Evolutionary conservation across 495 filamentous ascomycete genomes (phyloP), one percentile per base, ranked within the genome.

Genomic region (Aspergillus ellipticus): DNA sequence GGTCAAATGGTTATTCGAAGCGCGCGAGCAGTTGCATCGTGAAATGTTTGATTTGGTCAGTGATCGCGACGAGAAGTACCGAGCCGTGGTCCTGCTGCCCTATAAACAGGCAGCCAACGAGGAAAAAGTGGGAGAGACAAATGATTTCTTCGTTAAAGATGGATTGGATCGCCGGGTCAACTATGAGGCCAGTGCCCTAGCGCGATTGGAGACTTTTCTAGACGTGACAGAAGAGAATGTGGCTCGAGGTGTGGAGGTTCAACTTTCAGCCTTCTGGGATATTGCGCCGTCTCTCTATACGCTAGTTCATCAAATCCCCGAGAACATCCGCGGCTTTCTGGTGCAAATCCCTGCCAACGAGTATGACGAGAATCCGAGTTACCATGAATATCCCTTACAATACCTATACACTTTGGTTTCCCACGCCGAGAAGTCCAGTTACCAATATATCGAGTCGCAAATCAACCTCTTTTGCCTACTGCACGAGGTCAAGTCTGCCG

Each of bases 1-100:
- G 22, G 77, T 97, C 9, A 98, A 98, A 65, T 98, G 94, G 94
- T 86, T 97, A 24, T 97, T 96, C 62, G 94, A 98, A 63, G 88
- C 88, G 6, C 85, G 92, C 6, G 95, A 98, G 68, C 79, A 83
- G 51, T 82, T 97, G 5, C 87, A 97, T 66, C 82, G 85, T 5
- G 87, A 90, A 59, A 73, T 89, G n/a, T 93, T 89, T 65, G 88
- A 94, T 35, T 74, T 98, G 1, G 80, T 96, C 6, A 84, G 82
- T 21, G 88, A 89, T 59, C 88, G 91, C 35, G 94, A 96, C 62
- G 84, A 90, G 43, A 85, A 87, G 37, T 98, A 97, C 71, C 86
- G 87, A 63, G 79, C 83, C 39, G 79, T 97, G 54, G 85, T 96
- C 19, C 69, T 92, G 0, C 81, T 85, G 19, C 92, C 94, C 0